Evolutionary conservation across 2,329 filamentous ascomycete species (phyloP), one percentile per base, ranked within the genome.

Genomic region (Neoascochyta sp.): DNA sequence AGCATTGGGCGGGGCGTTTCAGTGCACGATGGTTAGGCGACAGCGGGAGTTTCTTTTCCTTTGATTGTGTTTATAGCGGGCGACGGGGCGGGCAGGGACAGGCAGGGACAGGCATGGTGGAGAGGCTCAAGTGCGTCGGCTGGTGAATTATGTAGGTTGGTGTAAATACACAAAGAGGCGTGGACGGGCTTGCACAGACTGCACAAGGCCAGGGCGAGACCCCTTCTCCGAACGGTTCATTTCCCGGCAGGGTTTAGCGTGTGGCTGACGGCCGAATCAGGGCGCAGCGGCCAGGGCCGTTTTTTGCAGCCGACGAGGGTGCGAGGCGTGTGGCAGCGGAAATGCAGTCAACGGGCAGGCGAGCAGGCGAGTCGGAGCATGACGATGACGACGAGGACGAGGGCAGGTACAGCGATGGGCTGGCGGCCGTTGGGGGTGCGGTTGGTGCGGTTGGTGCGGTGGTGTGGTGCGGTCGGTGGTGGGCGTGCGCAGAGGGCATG

Each of bases 1-100:
- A 45, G 47, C 48, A 52, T 49, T 38, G 43, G 45, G 37, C 36
- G 51, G 26, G 50, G 50, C 47, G 50, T 54, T 53, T 47, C 25
- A 32, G 37, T 38, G 20, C n/a, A n/a, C n/a, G n/a, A n/a, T n/a
- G n/a, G n/a, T n/a, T n/a, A n/a, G n/a, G n/a, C n/a, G n/a, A n/a
- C n/a, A n/a, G n/a, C n/a, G n/a, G n/a, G n/a, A n/a, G n/a, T n/a
- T 24, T 25, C 8, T 22, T 27, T 16, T 8, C 11, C 19, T 13
- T n/a, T 8, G 16, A n/a, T 4, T 11, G 7, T 24, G 22, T 24
- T 14, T 38, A 29, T 25, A 34, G 23, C 27, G n/a, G 13, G 16
- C 20, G 27, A 31, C 26, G 15, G 16, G 23, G 21, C 12, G 9
- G 11, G 26, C 26, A 28, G n/a, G n/a, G n/a, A n/a, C n/a, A n/a